A percentile compares a stretch with the other conserved stretches of the same genome.
phyloP scores from a whole-genome alignment of 345 rosid genomes.

The Punica granatum region DNA sequence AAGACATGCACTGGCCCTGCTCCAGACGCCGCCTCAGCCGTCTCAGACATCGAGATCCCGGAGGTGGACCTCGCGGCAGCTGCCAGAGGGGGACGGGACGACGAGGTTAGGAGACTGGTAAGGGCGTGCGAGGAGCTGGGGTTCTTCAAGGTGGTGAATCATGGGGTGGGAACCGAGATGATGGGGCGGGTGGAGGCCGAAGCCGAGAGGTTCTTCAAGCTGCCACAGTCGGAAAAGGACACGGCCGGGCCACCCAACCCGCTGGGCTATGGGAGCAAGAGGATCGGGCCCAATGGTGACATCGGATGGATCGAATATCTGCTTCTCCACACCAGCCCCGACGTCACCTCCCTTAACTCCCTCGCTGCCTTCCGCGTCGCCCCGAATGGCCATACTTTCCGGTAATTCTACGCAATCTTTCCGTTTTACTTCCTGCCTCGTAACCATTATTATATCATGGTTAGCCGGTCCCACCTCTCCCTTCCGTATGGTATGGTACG shows the following conservation, averaged over 20 bases:
- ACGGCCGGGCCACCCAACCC: constrained; percentile 23
- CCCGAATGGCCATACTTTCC: not conserved
- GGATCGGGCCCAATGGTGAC: constrained; percentile 31
- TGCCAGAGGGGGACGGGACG: not conserved
- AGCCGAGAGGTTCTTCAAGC: constrained; percentile 16
- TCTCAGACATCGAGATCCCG: not conserved
- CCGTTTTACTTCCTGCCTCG: not conserved
- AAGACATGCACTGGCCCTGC: not conserved
- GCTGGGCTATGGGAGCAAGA: constrained; percentile 29
- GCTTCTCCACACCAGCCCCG: constrained; percentile 18
- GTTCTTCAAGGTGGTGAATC: constrained; percentile 30
- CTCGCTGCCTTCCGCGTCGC: not conserved
- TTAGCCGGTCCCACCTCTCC: too few relatives aligned
- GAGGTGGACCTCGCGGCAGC: not conserved
- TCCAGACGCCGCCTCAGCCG: not conserved
- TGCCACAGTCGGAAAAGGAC: constrained; percentile 18
- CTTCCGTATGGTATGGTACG: too few relatives aligned
- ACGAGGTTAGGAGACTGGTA: constrained; percentile 8
- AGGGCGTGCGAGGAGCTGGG: constrained; percentile 23
- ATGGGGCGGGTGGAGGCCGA: constrained; percentile 12
- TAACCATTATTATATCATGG: not conserved
- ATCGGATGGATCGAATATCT: constrained; percentile 29
- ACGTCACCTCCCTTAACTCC: not conserved
- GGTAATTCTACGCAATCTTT: not conserved
- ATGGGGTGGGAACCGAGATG: constrained; percentile 17